A percentile compares a stretch with the other conserved stretches of the same genome.
These are phyloP conservation scores for Alternaria triticimaculans DNA, from an alignment of 2,329 filamentous ascomycete species.

Conservation along the genomic window DNA sequence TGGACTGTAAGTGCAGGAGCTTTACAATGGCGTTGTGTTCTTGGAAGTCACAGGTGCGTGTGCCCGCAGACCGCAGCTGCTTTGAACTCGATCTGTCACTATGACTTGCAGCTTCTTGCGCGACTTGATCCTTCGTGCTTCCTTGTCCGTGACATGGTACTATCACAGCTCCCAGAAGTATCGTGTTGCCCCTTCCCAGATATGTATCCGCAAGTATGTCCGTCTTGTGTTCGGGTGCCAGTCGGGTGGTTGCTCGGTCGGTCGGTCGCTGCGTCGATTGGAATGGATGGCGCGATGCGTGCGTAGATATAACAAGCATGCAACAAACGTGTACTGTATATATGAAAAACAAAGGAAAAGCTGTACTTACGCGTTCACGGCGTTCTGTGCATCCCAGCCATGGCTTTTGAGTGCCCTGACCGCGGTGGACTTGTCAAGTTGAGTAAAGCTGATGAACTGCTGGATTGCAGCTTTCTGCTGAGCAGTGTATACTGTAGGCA, in stretches of 20 bases:
- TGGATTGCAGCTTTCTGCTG: constrained; percentile 55
- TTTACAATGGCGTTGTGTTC: not conserved
- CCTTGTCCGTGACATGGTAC: not conserved
- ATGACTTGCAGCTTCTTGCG: not conserved
- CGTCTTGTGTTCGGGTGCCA: not conserved
- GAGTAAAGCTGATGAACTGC: constrained; percentile 55
- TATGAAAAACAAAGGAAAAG: constrained; percentile 3
- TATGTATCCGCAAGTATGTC: not conserved
- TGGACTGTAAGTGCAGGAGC: not conserved
- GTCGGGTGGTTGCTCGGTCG: constrained; percentile 2
- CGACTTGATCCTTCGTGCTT: not conserved
- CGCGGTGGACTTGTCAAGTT: constrained; percentile 54
- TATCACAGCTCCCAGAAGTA: not conserved
- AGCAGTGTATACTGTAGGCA: constrained; percentile 56
- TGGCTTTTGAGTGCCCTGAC: constrained; percentile 54
- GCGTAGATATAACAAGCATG: not conserved
- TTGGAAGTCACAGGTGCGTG: not conserved
- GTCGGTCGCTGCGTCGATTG: not conserved
- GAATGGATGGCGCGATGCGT: not conserved
- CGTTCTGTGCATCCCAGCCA: constrained; percentile 54
- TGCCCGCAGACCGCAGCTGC: not conserved
- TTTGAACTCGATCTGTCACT: not conserved
- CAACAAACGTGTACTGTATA: not conserved
- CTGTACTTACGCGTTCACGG: constrained; percentile 56
- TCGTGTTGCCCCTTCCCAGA: not conserved